Percentiles rank a stretch among this genome's conserved stretches.
These are phyloP conservation scores for Beta macrorhiza DNA, from an alignment of 179 eudicot genomes.

Conservation along the genomic window DNA sequence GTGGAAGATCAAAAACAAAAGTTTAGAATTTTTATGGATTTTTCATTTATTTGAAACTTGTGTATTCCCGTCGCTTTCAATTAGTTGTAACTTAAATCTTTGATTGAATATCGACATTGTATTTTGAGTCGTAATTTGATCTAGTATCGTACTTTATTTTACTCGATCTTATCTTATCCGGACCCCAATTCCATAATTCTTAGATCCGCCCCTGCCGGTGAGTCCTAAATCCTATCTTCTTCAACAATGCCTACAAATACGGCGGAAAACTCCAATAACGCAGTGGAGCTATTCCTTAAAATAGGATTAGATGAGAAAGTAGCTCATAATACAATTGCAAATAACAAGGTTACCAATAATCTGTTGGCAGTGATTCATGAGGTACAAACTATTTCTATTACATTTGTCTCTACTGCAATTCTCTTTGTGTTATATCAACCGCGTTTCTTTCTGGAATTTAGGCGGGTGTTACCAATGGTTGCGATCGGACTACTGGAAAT, in stretches of 20 bases:
- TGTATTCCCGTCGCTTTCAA: too few species aligned
- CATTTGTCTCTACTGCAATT: conserved; percentile 1
- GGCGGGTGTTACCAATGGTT: conserved; percentile 83
- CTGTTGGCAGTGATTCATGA: conserved; percentile 71
- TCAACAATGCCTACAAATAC: conserved; percentile 26
- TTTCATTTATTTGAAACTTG: too few species aligned
- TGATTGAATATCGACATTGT: too few species aligned
- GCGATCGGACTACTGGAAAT: conserved; percentile 70
- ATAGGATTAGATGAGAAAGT: conserved; percentile 73
- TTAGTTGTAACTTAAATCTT: too few species aligned
- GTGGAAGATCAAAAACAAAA: too few species aligned
- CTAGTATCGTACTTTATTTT: too few species aligned
- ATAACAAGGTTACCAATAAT: conserved; percentile 78
- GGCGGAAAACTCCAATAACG: conserved; percentile 20
- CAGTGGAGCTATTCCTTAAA: conserved; percentile 58
- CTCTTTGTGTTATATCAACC: neutral
- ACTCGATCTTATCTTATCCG: too few species aligned
- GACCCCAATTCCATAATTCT: too few species aligned
- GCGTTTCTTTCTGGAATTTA: conserved; percentile 25
- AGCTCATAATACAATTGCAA: conserved; percentile 77
- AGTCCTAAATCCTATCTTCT: neutral
- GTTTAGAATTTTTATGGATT: too few species aligned
- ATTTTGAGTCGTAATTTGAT: too few species aligned
- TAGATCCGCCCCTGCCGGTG: too few species aligned
- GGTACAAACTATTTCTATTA: conserved; percentile 35